Evolutionary conservation across 1,284 basidiomycete genomes (phyloP), one percentile per base, ranked within the genome.

Genomic region (Cronartium ribicola): DNA sequence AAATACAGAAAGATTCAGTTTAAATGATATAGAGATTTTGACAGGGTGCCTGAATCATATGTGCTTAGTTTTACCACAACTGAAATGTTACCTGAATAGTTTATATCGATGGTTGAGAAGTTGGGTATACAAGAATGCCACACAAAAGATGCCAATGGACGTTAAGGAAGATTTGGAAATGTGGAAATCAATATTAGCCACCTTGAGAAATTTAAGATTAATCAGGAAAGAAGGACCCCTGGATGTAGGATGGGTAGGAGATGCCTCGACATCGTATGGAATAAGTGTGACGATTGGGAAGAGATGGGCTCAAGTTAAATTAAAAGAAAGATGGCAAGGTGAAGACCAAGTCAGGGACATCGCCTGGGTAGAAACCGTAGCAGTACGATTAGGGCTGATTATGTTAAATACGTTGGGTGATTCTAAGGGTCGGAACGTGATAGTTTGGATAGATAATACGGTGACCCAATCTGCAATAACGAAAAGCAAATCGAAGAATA

Each of bases 211-310:
- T 17, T 36, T 37, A 51, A 51, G 46, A 39, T 5, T 67, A 2
- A 51, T 67, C 0, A 29, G 20, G 37, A 20, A 8, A 1, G 20
- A 22, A n/a, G 44, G 51, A 5, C 65, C 65, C 11, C 20, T 46
- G 17, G 63, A 65, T 6, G 46, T 65, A 5, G 11, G 6, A 5
- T 65, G 65, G 64, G 41, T 66, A 29, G 64, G 14, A 11, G 65
- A 67, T 14, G 43, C 65, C 1, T 67, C 65, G 5, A 67, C 65
- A 0, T 51, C 44, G 11, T 67, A 51, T 17, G 65, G 65, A 4
- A 67, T 67, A 14, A 44, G 65, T 11, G 44, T 67, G 0, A 44
- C 29, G 1, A 48, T 67, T 29, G 43, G 65, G 4, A 17, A 22
- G 2, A 13, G 20, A 3, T 55, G 44, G 44, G 22, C 65, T 29